Base-by-base conservation (phyloP, 352 stramenopile species). In the Thalassiosira hispida region DNA sequence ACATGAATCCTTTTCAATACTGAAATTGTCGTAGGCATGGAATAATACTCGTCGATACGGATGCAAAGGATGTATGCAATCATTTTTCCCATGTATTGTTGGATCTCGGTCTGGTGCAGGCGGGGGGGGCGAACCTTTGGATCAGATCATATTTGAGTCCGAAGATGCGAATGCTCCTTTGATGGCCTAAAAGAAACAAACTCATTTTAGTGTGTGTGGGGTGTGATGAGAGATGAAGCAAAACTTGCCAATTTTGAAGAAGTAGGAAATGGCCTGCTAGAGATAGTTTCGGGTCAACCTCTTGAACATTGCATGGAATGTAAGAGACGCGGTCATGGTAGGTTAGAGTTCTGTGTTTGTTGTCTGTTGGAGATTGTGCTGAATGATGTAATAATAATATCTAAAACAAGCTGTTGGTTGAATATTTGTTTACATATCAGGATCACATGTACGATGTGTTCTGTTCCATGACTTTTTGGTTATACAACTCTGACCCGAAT, bases 81-180 rank as follows among this genome's bases (percentile, higher is more conserved):
- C 70, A 2, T 66, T 72, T 8, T 78, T 71, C n/a, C 70, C 70
- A 0, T 72, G 70, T 22, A 53, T 65, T 18, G 23, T 42, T 22
- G n/a, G 59, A 57, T 29, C 22, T 14, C 38, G 11, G 3, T 42
- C 60, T 22, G n/a, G 25, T 0, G 25, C 9, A 2, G 38, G 35
- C 3, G 60, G 51, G 18, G 35, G 46, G 8, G 31, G 53, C 33
- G 49, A 66, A 9, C 55, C 70, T 27, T 27, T 79, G 35, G 70
- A 79, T 73, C 60, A 79, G 20, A 79, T 79, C n/a, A 79, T 79
- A 40, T 79, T 79, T 40, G 70, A 79, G 61, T 61, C 59, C 0
- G 70, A 79, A 27, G 70, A 79, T 23, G 11, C 18, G 18, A 76
- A 53, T 59, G 42, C 42, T 40, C 56, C 67, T 14, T 38, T 64